These are phyloP conservation scores for Paraconiothyrium brasiliense DNA, from an alignment of 2,329 filamentous ascomycete genomes.

Conservation along the genomic window DNA sequence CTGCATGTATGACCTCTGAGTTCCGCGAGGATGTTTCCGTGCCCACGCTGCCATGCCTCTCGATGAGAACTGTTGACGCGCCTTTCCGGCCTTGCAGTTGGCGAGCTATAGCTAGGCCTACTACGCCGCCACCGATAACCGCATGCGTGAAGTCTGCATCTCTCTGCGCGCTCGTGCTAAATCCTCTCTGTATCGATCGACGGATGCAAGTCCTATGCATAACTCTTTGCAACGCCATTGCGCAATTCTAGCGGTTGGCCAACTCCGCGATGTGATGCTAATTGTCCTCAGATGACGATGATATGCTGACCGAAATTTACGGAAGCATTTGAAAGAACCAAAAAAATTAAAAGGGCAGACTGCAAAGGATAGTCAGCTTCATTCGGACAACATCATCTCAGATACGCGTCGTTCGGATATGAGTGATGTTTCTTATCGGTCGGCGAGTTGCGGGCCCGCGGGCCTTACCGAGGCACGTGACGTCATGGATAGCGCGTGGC, in stretches of 20 bases:
- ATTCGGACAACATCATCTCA: background rate
- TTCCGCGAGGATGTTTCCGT: conserved; percentile 91
- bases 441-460: conserved; percentile 1
- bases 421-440: conserved; percentile 6
- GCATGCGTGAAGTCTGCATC: conserved; percentile 71
- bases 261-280: background rate
- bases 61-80: conserved; percentile 78
- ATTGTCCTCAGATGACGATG: background rate
- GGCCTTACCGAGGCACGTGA: conserved; percentile 11
- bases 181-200: conserved; percentile 12
- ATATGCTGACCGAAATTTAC: background rate
- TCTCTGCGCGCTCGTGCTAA: conserved; percentile 39
- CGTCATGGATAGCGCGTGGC: background rate
- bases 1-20: conserved; percentile 94
- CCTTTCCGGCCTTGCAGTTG: conserved; percentile 70
- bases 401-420: background rate
- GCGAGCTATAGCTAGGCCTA: conserved; percentile 82
- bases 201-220: background rate
- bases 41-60: conserved; percentile 78
- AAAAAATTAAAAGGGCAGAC: background rate
- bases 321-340: background rate
- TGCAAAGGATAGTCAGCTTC: background rate
- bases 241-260: background rate
- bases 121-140: conserved; percentile 75
- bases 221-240: conserved; percentile 3